Percentiles rank a stretch among this genome's conserved stretches.
phyloP scores from a whole-genome alignment of 352 stramenopile genomes.

The Phytophthora agathidicida region DNA sequence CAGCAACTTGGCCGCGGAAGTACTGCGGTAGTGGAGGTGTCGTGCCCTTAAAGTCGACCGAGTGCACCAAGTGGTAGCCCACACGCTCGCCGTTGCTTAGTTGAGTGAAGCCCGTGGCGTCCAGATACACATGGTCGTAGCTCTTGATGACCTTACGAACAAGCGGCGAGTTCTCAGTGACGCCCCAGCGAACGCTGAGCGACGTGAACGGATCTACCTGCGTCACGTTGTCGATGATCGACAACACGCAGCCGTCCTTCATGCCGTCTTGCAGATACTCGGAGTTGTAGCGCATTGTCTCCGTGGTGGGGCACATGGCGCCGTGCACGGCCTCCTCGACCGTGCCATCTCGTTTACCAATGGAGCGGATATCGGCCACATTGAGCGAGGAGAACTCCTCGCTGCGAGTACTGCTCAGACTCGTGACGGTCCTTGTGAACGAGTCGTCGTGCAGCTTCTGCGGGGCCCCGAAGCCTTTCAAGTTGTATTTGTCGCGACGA shows the following conservation, averaged over 20 bases:
- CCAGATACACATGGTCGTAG: constrained; percentile 44
- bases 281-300: constrained; percentile 38
- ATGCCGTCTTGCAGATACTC: constrained; percentile 35
- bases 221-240: constrained; percentile 32
- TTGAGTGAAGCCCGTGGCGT: constrained; percentile 30
- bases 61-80: constrained; percentile 37
- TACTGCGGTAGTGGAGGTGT: constrained; percentile 28
- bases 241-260: constrained; percentile 31
- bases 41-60: constrained; percentile 22
- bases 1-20: constrained; percentile 26
- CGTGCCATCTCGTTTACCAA: constrained; percentile 28
- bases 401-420: constrained; percentile 13
- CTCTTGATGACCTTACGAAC: constrained; percentile 36
- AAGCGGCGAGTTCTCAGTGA: constrained; percentile 31
- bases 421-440: constrained; percentile 12
- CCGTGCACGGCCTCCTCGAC: constrained; percentile 42
- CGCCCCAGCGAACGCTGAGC: constrained; percentile 27
- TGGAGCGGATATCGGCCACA: constrained; percentile 28
- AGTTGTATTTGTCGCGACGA: constrained; percentile 26
- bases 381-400: constrained; percentile 24
- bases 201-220: constrained; percentile 22
- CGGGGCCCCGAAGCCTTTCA: constrained; percentile 23
- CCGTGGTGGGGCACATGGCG: constrained; percentile 30
- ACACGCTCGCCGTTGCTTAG: constrained; percentile 28
- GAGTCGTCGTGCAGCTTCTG: constrained; percentile 23